A percentile compares a stretch with the other conserved stretches of the same genome.
These are phyloP conservation scores for Ogataea angusta DNA, from an alignment of 805 yeast genomes.

Conservation along the genomic window DNA sequence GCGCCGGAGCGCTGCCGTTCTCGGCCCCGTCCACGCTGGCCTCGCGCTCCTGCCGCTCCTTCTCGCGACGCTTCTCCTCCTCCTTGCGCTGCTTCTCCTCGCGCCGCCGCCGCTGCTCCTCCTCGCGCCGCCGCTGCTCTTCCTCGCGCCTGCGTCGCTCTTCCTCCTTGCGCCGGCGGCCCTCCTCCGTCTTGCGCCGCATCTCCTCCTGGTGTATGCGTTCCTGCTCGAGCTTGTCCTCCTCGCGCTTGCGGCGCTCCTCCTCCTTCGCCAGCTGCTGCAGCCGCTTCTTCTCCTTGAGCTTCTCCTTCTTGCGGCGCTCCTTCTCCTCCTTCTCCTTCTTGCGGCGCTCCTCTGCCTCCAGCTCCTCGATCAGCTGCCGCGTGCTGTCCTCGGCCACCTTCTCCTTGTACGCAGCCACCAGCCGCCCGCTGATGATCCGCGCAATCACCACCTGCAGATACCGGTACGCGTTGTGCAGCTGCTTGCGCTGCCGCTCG, in stretches of 20 bases:
- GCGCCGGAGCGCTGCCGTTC: slow-evolving; percentile 10
- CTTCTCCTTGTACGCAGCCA: slow-evolving; percentile 74
- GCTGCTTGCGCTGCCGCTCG: slow-evolving; percentile 48
- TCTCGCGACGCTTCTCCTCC: slow-evolving; percentile 37
- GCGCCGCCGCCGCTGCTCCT: slow-evolving; percentile 37
- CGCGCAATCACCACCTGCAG: slow-evolving; percentile 78
- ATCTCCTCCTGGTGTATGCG: slow-evolving; percentile 39
- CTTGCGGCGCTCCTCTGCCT: slow-evolving; percentile 63
- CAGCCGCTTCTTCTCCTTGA: slow-evolving; percentile 63
- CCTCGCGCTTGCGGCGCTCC: slow-evolving; percentile 53
- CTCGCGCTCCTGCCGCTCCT: slow-evolving; percentile 25
- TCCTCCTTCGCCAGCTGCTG: slow-evolving; percentile 64
- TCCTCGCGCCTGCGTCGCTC: slow-evolving; percentile 39
- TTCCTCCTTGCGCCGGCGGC: slow-evolving; percentile 41
- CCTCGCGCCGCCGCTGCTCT: slow-evolving; percentile 43
- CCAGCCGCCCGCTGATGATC: slow-evolving; percentile 67
- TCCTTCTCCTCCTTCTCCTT: slow-evolving; percentile 66
- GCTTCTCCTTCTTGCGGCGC: slow-evolving; percentile 61
- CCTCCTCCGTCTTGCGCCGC: slow-evolving; percentile 44
- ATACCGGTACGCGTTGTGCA: slow-evolving; percentile 77
- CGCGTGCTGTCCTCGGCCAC: slow-evolving; percentile 72
- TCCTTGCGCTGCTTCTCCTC: slow-evolving; percentile 37
- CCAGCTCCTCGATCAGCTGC: slow-evolving; percentile 62
- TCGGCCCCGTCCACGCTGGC: slow-evolving; percentile 31
- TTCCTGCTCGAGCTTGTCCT: slow-evolving; percentile 48